phyloP scores from a whole-genome alignment of 805 yeast species.

The Yarrowia sp. region DNA sequence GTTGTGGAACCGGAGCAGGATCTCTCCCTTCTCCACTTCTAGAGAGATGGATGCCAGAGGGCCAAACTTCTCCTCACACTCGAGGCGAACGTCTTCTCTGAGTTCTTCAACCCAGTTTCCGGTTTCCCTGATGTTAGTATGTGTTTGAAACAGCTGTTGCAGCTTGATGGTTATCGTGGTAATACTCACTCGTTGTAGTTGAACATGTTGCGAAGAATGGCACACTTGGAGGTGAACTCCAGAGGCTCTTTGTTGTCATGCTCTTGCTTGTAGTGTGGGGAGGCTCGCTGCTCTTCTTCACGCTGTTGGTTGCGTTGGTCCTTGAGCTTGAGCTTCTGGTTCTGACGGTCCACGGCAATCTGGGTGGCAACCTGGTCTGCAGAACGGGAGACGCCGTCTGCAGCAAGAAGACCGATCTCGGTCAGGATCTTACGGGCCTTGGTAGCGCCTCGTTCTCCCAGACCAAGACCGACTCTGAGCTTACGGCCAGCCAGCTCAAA shows the following conservation, averaged over 20 bases:
- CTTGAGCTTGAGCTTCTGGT: constrained; percentile 19
- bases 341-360: constrained; percentile 25
- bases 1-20: constrained; percentile 48
- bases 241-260: background rate
- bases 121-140: constrained; percentile 45
- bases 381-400: constrained; percentile 30
- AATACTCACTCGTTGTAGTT: constrained; percentile 34
- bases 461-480: constrained; percentile 46
- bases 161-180: background rate
- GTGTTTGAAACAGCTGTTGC: background rate
- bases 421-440: constrained; percentile 14
- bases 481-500: constrained; percentile 48
- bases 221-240: constrained; percentile 20
- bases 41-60: constrained; percentile 48
- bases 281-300: constrained; percentile 1
- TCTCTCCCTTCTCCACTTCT: constrained; percentile 47
- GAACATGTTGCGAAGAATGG: constrained; percentile 28
- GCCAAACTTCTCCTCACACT: constrained; percentile 52
- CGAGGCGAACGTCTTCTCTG: constrained; percentile 50
- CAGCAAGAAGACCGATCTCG: constrained; percentile 24
- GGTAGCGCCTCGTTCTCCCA: constrained; percentile 32
- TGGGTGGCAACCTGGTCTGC: constrained; percentile 34
- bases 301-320: constrained; percentile 5
- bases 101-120: constrained; percentile 50
- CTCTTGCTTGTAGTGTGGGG: background rate